Percentiles rank a stretch among this genome's conserved stretches.
Conservation (phyloP, 495 filamentous ascomycete genomes). For the Niebla homalea region DNA sequence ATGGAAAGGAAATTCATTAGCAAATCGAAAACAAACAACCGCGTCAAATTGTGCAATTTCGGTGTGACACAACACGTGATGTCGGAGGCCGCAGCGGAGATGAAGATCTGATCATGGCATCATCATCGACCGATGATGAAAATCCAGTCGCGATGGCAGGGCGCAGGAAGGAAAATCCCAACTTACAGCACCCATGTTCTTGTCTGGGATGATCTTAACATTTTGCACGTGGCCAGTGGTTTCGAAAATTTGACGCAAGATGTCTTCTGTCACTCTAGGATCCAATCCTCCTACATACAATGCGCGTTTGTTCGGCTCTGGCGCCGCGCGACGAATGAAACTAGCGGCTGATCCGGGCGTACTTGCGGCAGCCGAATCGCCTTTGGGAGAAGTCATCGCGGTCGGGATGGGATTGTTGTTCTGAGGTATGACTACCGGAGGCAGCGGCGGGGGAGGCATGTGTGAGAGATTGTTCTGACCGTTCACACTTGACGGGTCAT, state of each 20-base stretch:
- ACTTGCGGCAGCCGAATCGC: slow-evolving; percentile 53
- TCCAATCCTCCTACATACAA: slow-evolving; percentile 94
- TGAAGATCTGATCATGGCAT: not conserved
- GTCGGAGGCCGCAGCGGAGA: slow-evolving; percentile 4
- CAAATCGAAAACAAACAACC: not conserved
- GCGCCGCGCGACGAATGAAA: slow-evolving; percentile 81
- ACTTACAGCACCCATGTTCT: slow-evolving; percentile 63
- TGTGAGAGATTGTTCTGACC: slow-evolving; percentile 53
- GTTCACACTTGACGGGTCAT: slow-evolving; percentile 44
- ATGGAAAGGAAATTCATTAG: not conserved
- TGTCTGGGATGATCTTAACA: slow-evolving; percentile 99
- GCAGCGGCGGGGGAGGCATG: slow-evolving; percentile 86
- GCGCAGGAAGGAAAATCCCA: slow-evolving; percentile 1
- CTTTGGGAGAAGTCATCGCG: slow-evolving; percentile 74
- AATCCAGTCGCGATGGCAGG: too few species aligned
- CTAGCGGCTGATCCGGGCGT: slow-evolving; percentile 62
- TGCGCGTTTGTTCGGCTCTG: slow-evolving; percentile 96
- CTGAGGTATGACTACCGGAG: slow-evolving; percentile 82
- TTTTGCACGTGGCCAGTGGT: slow-evolving; percentile 96
- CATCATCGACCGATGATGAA: too few species aligned
- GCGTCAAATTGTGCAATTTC: too few species aligned
- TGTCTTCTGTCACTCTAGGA: slow-evolving; percentile 89
- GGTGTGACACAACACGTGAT: not conserved
- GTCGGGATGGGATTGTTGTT: slow-evolving; percentile 94
- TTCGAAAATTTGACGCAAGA: slow-evolving; percentile 96